Evolutionary conservation across 2,329 filamentous ascomycete species (phyloP).

Genomic region (Botrytis hyacinthi): DNA sequence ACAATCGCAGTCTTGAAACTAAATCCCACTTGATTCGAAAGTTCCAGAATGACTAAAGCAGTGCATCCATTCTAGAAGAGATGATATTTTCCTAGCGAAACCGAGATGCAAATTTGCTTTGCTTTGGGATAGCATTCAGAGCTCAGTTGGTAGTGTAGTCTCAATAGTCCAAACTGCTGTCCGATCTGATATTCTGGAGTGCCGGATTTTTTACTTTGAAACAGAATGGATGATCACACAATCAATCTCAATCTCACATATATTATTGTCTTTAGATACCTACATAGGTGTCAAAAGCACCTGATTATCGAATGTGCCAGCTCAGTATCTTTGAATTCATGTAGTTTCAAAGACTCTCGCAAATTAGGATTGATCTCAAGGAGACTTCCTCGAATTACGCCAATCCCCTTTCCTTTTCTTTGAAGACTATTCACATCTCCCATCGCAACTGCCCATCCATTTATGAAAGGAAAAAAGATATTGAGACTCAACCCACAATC

Average conservation of each 20-base stretch:
- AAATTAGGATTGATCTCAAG: background rate
- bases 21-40: background rate
- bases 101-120: background rate
- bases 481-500: no score
- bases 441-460: background rate
- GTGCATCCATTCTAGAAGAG: background rate
- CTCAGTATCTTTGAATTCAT: no score
- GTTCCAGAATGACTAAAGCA: background rate
- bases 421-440: background rate
- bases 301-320: background rate
- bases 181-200: no score
- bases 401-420: background rate
- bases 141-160: background rate
- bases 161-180: background rate
- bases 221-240: background rate
- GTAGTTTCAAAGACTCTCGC: background rate
- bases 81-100: background rate
- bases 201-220: accelerated
- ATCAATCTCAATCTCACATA: background rate
- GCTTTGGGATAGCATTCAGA: background rate
- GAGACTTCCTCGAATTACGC: background rate
- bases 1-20: background rate
- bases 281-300: background rate
- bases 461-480: no score
- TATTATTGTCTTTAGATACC: no score